Base-by-base conservation (phyloP, 2,329 filamentous ascomycete genomes). In the Ceratocystis papillata region DNA sequence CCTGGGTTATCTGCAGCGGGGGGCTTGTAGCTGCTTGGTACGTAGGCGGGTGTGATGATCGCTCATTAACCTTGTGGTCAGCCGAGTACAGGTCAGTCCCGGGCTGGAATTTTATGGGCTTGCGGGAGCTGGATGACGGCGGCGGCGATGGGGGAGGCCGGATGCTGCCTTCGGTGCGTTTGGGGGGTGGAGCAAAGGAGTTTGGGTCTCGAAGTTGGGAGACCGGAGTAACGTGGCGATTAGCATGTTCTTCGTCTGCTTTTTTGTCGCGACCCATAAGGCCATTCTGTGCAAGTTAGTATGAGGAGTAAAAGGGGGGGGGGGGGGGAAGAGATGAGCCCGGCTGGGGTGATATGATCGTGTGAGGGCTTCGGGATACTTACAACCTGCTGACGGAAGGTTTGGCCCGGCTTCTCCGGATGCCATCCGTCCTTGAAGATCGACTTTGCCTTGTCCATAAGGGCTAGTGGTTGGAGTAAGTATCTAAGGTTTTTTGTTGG, bases 131-230 rank as follows among this genome's bases (percentile, higher is more conserved):
- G 1, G 70, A 68, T 8, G 72, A 28, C 3, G 70, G 67, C 0
- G 71, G 70, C 0, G 71, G 70, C 15, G 72, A 71, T 22, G 73
- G 73, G 20, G 70, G 67, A 2, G 72, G 70, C 15, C 68, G 69
- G 55, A 71, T 72, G 74, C 75, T 81, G 55, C 74, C 69, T 67
- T 72, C 71, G 33, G 74, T 74, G 46, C 76, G 87, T 71, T 84
- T 92, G 0, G 91, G 91, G 30, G 91, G 91, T 28, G 90, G 89
- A 1, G 83, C 90, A 73, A 96, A 96, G 17, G 84, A 82, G 0
- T 83, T 75, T 0, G 90, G 91, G 73, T 96, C 90, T 73, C 84
- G 86, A 37, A 96, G 80, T 2, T 83, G 80, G 7, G 84, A 79
- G 55, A 95, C 77, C 1, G 91, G 90, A 17, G 80, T 79, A 41